Conservation (phyloP, 2,329 filamentous ascomycete species). For the Penicillium polonicum region DNA sequence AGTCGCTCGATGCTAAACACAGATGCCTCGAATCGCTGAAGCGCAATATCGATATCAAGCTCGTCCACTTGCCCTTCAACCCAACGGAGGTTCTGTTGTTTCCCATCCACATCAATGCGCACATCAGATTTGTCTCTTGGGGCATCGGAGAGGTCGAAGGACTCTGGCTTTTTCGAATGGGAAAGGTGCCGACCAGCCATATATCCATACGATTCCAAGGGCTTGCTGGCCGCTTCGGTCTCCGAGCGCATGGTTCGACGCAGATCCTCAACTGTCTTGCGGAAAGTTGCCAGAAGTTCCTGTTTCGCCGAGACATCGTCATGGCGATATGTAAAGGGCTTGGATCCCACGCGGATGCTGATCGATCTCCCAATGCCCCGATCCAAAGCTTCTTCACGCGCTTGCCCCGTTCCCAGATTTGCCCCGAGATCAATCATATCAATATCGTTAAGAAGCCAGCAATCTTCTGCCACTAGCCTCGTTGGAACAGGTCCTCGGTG, state of each 20-base stretch:
- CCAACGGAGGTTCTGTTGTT: conserved; percentile 93
- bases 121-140: conserved; percentile 71
- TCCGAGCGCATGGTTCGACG: conserved; percentile 82
- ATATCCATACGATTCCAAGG: conserved; percentile 81
- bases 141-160: conserved; percentile 74
- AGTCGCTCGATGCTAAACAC: conserved; percentile 83
- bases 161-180: conserved; percentile 69
- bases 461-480: conserved; percentile 88
- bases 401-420: conserved; percentile 39
- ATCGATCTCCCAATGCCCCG: conserved; percentile 75
- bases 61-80: conserved; percentile 94
- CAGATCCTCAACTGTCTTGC: conserved; percentile 89
- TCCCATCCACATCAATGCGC: conserved; percentile 92
- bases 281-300: conserved; percentile 79
- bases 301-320: conserved; percentile 80
- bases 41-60: conserved; percentile 90
- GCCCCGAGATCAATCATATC: conserved; percentile 83
- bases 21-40: conserved; percentile 83
- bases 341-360: conserved; percentile 83
- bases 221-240: conserved; percentile 80
- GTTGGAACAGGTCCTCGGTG: conserved; percentile 52
- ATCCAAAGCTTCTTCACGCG: conserved; percentile 50
- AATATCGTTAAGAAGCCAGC: conserved; percentile 90
- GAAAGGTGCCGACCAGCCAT: conserved; percentile 76
- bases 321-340: conserved; percentile 92